Evolutionary conservation across 2,329 filamentous ascomycete genomes (phyloP), one percentile per base, ranked within the genome.

Genomic region (Penicillium sp.): DNA sequence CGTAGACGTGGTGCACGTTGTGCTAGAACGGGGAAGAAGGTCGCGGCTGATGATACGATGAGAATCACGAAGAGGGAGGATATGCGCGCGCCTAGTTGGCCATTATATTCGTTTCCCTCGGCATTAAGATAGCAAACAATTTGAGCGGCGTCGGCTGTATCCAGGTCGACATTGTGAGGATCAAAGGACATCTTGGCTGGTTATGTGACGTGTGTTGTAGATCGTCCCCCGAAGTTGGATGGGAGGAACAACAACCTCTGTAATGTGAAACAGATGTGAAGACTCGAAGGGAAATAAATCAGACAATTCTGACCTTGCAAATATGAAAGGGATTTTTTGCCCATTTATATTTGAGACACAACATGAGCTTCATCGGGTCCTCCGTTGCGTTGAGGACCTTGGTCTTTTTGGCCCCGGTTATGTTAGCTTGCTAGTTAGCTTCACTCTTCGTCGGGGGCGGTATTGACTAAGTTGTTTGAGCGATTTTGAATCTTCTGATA

Each of bases 101-200:
- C 82, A 60, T 84, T 74, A 62, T 84, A 85, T 19, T 84, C 78
- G 61, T 84, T 84, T 0, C 63, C 68, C 2, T 68, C 70, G 3
- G 64, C 55, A 11, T 74, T 69, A 17, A 84, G 63, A 65, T 78
- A 83, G 66, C 83, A 85, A 62, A 82, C 71, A 42, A 85, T 67
- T 3, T 77, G 67, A 3, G 63, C 63, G 2, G 73, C 70, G 61
- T 79, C 76, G 11, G 69, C 77, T 1, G 69, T 76, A 42, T 71
- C 66, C 22, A 81, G 69, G 56, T 81, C 67, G 67, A 80, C 79
- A 48, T 64, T 75, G 26, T 65, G 67, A 2, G 79, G 72, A 57
- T 82, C 67, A 53, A 69, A 71, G 1, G 53, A 44, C 64, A 67
- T 68, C 17, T 12, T 61, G 55, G 8, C 41, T n/a, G 17, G 19